Evolutionary conservation across 495 filamentous ascomycete species (phyloP).

Genomic region (Penicillium atrosanguineum): DNA sequence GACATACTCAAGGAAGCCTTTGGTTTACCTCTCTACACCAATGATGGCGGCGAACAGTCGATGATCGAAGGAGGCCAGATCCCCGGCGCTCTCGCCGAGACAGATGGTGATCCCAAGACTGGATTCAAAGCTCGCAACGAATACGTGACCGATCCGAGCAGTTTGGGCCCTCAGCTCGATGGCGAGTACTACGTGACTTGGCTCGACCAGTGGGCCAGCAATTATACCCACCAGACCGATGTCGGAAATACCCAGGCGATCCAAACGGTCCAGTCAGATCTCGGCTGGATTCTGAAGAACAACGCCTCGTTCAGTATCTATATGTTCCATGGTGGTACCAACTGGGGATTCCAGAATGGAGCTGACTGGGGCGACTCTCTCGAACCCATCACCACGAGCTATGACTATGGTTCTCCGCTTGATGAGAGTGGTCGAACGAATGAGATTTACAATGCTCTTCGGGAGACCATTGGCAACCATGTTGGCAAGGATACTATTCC

Average conservation of each 20-base stretch:
- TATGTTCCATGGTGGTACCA: slow-evolving; percentile 50
- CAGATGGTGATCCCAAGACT: slow-evolving; percentile 41
- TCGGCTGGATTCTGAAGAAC: slow-evolving; percentile 37
- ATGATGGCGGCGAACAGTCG: slow-evolving; percentile 41
- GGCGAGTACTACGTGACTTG: slow-evolving; percentile 46
- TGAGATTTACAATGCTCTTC: slow-evolving; percentile 36
- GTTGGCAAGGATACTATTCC: slow-evolving; percentile 30
- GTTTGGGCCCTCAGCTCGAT: slow-evolving; percentile 41
- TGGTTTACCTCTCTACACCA: slow-evolving; percentile 44
- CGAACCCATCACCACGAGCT: slow-evolving; percentile 40
- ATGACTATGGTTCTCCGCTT: slow-evolving; percentile 47
- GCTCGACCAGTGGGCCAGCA: slow-evolving; percentile 39
- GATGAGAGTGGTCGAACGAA: slow-evolving; percentile 48
- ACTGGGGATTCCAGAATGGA: slow-evolving; percentile 46
- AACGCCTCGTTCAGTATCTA: slow-evolving; percentile 44
- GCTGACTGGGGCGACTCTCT: slow-evolving; percentile 38
- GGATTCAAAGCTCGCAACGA: slow-evolving; percentile 37
- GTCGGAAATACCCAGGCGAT: slow-evolving; percentile 14
- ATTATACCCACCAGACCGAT: slow-evolving; percentile 27
- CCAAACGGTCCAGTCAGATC: slow-evolving; percentile 24
- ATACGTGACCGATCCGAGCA: slow-evolving; percentile 38
- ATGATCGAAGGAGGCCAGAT: slow-evolving; percentile 41
- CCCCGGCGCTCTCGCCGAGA: slow-evolving; percentile 38
- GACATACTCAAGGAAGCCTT: slow-evolving; percentile 37
- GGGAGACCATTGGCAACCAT: slow-evolving; percentile 34